Evolutionary conservation across 2,329 filamentous ascomycete species (phyloP).

Genomic region (Curvularia sp.): DNA sequence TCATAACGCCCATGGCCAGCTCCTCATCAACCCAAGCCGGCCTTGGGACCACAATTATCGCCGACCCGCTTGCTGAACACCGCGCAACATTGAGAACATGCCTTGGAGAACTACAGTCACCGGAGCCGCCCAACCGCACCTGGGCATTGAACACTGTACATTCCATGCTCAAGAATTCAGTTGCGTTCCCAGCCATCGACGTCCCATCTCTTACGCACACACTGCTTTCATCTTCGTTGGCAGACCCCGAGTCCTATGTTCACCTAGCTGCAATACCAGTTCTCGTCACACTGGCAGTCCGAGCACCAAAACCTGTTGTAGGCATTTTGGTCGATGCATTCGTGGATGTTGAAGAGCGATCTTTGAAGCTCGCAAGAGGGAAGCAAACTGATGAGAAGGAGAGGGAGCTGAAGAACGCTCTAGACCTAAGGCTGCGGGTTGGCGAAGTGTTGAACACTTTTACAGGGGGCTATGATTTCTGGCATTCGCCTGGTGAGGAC

Average conservation of each 20-base stretch:
- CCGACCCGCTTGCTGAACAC: conserved; percentile 58
- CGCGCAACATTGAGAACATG: conserved; percentile 33
- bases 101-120: conserved; percentile 41
- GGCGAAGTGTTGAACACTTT: conserved; percentile 60
- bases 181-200: conserved; percentile 66
- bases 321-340: conserved; percentile 72
- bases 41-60: conserved; percentile 42
- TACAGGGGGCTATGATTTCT: conserved; percentile 29
- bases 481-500: conserved; percentile 10
- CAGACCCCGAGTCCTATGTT: conserved; percentile 74
- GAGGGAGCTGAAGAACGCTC: conserved; percentile 43
- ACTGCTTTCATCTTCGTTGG: conserved; percentile 68
- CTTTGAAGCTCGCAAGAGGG: conserved; percentile 27
- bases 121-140: conserved; percentile 47
- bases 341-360: conserved; percentile 64
- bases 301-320: conserved; percentile 67
- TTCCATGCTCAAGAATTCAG: conserved; percentile 59
- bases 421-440: conserved; percentile 71
- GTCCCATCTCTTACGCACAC: conserved; percentile 70
- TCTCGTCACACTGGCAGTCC: conserved; percentile 66
- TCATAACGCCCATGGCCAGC: conserved; percentile 60
- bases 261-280: conserved; percentile 72
- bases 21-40: neutral
- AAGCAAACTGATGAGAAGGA: conserved; percentile 32
- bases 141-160: conserved; percentile 45